Base-by-base conservation (phyloP, 2,329 filamentous ascomycete genomes). In the Metarhizium guizhouense region DNA sequence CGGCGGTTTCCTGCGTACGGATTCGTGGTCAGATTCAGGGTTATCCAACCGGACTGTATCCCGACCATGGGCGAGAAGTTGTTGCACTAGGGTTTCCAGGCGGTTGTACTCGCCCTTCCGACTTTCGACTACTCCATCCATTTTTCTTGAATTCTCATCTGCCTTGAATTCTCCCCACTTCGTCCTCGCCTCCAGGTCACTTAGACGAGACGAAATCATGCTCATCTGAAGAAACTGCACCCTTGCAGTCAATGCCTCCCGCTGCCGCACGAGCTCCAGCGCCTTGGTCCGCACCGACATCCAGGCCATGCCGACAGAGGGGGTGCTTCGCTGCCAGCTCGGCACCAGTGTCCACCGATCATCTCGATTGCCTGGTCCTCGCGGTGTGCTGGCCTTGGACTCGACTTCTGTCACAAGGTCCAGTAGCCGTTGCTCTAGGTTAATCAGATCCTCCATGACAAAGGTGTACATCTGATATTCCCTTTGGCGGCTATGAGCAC, bases 191-290 rank as follows among this genome's bases (percentile, higher is more conserved):
- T 74, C 71, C 10, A 74, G 62, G 40, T 72, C 67, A 10, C 68
- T 60, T 52, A 74, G 63, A 52, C 68, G 64, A 66, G 75, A 75
- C 48, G 73, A 72, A 34, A 77, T 70, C 69, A 78, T 74, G 65
- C 72, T 76, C 68, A 75, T 74, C 62, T 78, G 74, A 55, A 75
- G 70, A 59, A 78, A 78, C 51, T 76, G 69, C 45, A 78, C 74
- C 42, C 74, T 67, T 7, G 68, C 68, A 2, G 74, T 75, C 60
- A 76, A 60, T 3, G 72, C 70, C 53, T 77, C 74, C 50, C 75
- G 69, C 65, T 77, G 74, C 30, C 74, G 67, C 18, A 75, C 73
- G 14, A 78, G 61, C 54, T 78, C 73, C 55, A 78, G 58, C 3
- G 74, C 73, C 58, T 76, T 76, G 8, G 68, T 68, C 36, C 75